Conservation (phyloP, 306 rosid species). For the Quercus alba region DNA sequence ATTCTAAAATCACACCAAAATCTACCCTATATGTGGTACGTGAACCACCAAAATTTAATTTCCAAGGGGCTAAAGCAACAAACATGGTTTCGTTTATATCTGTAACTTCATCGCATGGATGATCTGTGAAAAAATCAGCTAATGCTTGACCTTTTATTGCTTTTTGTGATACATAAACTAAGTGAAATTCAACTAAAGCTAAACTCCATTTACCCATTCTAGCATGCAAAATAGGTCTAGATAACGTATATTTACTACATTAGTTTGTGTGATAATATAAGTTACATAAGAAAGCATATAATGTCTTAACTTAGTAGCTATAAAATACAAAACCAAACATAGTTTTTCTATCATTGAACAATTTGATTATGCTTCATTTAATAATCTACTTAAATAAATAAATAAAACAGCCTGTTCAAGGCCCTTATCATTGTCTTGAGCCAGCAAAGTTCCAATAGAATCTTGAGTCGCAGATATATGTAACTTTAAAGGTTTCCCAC, state of each 20-base stretch:
- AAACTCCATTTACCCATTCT: not conserved
- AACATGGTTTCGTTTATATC: no score
- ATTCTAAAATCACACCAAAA: not conserved
- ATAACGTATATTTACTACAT: not conserved
- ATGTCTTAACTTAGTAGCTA: not conserved
- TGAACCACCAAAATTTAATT: not conserved
- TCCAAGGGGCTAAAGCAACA: not conserved
- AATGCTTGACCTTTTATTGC: not conserved
- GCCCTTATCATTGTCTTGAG: not conserved
- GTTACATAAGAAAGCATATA: not conserved
- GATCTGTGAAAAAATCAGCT: not conserved
- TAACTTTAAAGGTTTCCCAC: no score
- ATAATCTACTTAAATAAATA: not conserved
- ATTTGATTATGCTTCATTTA: not conserved
- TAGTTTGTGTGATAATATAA: not conserved
- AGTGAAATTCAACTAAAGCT: not conserved
- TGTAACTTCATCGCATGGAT: not conserved
- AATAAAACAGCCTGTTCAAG: not conserved
- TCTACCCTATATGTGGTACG: fast-evolving
- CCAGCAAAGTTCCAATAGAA: not conserved
- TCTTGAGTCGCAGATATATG: no score
- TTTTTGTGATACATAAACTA: not conserved
- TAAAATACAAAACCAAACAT: not conserved
- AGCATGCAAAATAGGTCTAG: no score
- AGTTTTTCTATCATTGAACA: not conserved